Evolutionary conservation across 805 yeast genomes (phyloP).

Genomic region (Ogataea methylovora): DNA sequence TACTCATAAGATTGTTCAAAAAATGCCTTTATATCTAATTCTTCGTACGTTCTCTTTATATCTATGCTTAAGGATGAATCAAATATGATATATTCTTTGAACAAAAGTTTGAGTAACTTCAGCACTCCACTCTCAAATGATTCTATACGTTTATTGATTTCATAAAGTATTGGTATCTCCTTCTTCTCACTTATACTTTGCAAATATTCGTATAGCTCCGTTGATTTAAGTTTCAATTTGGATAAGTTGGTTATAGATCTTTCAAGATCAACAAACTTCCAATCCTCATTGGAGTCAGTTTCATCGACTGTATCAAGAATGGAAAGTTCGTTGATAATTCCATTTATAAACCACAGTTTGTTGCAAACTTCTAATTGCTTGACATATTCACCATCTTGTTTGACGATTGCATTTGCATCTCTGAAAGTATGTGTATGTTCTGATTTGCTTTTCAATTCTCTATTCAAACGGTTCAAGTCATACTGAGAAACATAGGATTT

Average conservation of each 20-base stretch:
- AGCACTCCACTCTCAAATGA: slow-evolving; percentile 3
- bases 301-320: slow-evolving; percentile 2
- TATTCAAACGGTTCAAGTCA: slow-evolving; percentile 1
- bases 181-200: too few relatives aligned
- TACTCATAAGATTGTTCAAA: slow-evolving; percentile 7
- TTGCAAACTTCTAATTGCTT: slow-evolving; percentile 23
- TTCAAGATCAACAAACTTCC: slow-evolving; percentile 8
- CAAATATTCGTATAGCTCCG: background rate
- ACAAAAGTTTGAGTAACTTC: slow-evolving; percentile 4
- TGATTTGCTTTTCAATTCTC: slow-evolving; percentile 1
- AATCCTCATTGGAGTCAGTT: slow-evolving; percentile 5
- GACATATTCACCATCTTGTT: slow-evolving; percentile 10
- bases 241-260: slow-evolving; percentile 6
- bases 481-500: slow-evolving; percentile 1
- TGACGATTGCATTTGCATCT: background rate
- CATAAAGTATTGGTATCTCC: background rate
- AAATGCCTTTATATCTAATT: slow-evolving; percentile 10
- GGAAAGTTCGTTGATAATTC: slow-evolving; percentile 18
- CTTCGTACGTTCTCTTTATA: slow-evolving; percentile 6
- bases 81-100: slow-evolving; percentile 11
- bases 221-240: slow-evolving; percentile 11
- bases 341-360: slow-evolving; percentile 23
- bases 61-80: slow-evolving; percentile 4
- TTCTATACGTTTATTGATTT: slow-evolving; percentile 3
- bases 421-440: background rate